phyloP scores from a whole-genome alignment of 805 yeast genomes.

The Nakazawaea wyomingensis region DNA sequence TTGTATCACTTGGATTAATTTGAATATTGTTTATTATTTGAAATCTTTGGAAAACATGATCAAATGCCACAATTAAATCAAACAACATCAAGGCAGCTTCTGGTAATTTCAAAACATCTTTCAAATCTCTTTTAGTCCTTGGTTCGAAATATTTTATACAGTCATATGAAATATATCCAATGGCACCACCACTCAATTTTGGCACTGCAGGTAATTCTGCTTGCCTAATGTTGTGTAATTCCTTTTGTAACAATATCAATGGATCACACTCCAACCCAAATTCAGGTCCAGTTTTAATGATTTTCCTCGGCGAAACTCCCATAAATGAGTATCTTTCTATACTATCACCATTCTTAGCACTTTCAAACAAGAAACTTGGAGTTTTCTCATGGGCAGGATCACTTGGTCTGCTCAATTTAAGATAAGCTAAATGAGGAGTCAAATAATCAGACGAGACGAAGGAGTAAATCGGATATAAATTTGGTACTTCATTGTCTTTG shows the following conservation, averaged over 20 bases:
- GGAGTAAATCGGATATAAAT: slow-evolving; percentile 77
- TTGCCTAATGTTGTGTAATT: slow-evolving; percentile 58
- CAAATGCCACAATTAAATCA: slow-evolving; percentile 87
- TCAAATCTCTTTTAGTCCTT: slow-evolving; percentile 64
- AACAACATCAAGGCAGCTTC: slow-evolving; percentile 90
- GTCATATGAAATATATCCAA: slow-evolving; percentile 94
- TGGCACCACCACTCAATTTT: slow-evolving; percentile 88
- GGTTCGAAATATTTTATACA: slow-evolving; percentile 98
- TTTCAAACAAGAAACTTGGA: slow-evolving; percentile 80
- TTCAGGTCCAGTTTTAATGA: slow-evolving; percentile 77
- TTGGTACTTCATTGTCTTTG: slow-evolving; percentile 35
- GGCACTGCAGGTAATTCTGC: slow-evolving; percentile 82
- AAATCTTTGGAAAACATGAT: slow-evolving; percentile 88
- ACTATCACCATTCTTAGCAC: slow-evolving; percentile 84
- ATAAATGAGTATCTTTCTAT: slow-evolving; percentile 88
- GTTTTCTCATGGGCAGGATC: slow-evolving; percentile 42
- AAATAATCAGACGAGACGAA: slow-evolving; percentile 70
- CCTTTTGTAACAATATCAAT: slow-evolving; percentile 64
- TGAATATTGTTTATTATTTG: slow-evolving; percentile 82
- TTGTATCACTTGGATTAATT: slow-evolving; percentile 29
- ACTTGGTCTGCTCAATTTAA: slow-evolving; percentile 70
- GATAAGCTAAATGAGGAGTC: slow-evolving; percentile 87
- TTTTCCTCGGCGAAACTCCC: slow-evolving; percentile 79
- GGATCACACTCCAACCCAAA: slow-evolving; percentile 73
- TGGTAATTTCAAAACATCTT: slow-evolving; percentile 80